Conservation (phyloP, 1,284 basidiomycete species). For the Ceratobasidium sp. region DNA sequence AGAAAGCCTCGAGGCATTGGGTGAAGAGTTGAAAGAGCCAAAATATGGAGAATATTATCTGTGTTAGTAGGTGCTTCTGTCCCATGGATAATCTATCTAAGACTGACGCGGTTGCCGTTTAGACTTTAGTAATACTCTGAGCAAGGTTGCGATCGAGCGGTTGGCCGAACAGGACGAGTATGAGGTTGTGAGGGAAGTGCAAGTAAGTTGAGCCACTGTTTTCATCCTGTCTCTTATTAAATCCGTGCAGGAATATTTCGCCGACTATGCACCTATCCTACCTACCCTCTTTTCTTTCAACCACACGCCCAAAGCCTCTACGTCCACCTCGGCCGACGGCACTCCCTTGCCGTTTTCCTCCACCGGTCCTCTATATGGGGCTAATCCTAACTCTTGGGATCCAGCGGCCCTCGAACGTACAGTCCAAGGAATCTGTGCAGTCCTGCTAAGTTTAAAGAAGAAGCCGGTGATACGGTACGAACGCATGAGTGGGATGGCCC, state of each 20-base stretch:
- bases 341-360: constrained; percentile 56
- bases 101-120: constrained; percentile 9
- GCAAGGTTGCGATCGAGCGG: constrained; percentile 91
- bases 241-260: constrained; percentile 87
- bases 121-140: constrained; percentile 97
- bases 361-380: constrained; percentile 75
- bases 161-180: constrained; percentile 96
- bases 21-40: constrained; percentile 87
- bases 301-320: constrained; percentile 65
- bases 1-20: constrained; percentile 84
- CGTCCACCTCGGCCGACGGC: constrained; percentile 35
- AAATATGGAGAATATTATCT: constrained; percentile 98
- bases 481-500: constrained; percentile 91
- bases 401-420: constrained; percentile 81
- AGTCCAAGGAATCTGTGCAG: constrained; percentile 86
- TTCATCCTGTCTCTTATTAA: constrained; percentile 18
- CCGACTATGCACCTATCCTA: constrained; percentile 91
- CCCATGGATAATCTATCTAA: background rate
- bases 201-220: constrained; percentile 67
- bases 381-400: constrained; percentile 76
- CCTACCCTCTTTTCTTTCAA: constrained; percentile 92
- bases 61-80: constrained; percentile 83
- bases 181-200: constrained; percentile 96
- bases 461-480: constrained; percentile 95
- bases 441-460: constrained; percentile 95